Evolutionary conservation across 2,329 filamentous ascomycete species (phyloP), one percentile per base, ranked within the genome.

Genomic region (Chaetothyriales sp.): DNA sequence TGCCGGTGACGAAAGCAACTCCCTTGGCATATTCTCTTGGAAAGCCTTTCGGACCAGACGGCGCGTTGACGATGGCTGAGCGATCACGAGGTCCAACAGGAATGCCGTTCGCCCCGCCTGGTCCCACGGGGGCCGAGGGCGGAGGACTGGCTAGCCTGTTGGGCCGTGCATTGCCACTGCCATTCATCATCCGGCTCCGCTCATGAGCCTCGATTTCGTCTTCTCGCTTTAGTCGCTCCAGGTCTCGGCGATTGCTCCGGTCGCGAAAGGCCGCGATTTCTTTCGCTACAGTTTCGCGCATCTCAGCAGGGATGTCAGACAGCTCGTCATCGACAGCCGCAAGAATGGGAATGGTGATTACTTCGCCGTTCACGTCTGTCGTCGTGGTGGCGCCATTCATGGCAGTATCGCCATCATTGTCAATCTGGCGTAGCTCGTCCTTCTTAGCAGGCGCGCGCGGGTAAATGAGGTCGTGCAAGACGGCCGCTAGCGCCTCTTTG

Each of bases 241-340:
- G 72, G 64, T 98, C 92, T 43, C 90, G 78, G 55, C 85, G 81
- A 54, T 82, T 95, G 60, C 90, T 95, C 18, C 90, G 79, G 59
- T 98, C 92, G 58, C 92, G 79, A 73, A 98, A 98, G 0, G 89
- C 86, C 0, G 88, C 83, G 62, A 98, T 98, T 66, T 98, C 94
- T 52, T 84, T 84, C 0, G 92, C 87, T 15, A 98, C 92, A 0
- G 88, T 89, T 65, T 94, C 92, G 20, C 92, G 83, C 88, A 95
- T 94, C 65, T 97, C 92, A 0, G 87, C 84, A 0, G 92, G 92
- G 47, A 98, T 95, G 62, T 98, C 92, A 18, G 89, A 84, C 45
- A 98, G 75, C 64, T 98, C 92, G 63, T 98, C 94, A 57, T 98
- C 92, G 49, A 85, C 80, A 10, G 33, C 15, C 10, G 33, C 15